A percentile compares a stretch with the other conserved stretches of the same genome.
Evolutionary conservation across 768 basidiomycete species (phyloP).

Genomic region (Pisolithus microcarpus): DNA sequence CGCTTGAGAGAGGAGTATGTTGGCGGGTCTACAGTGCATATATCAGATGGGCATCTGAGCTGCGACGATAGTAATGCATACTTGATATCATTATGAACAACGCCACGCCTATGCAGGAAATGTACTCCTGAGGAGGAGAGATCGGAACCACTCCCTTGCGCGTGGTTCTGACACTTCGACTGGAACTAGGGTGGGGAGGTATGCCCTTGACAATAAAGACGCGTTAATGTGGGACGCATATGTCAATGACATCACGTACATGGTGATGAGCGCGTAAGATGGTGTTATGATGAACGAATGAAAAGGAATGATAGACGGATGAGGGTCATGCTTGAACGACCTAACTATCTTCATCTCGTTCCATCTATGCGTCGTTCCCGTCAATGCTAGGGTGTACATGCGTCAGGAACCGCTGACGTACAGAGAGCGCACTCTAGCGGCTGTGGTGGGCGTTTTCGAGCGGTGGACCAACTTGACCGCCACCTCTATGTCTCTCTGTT

Average conservation of each 20-base stretch:
- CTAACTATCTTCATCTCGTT: slow-evolving; percentile 97
- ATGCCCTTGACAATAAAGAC: slow-evolving; percentile 51
- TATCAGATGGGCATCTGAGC: neutral
- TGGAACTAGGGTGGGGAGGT: slow-evolving; percentile 77
- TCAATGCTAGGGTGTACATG: neutral
- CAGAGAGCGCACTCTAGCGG: slow-evolving; percentile 84
- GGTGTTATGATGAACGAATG: slow-evolving; percentile 92
- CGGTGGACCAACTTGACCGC: slow-evolving; percentile 94
- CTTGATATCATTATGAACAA: slow-evolving; percentile 95
- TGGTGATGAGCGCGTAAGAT: slow-evolving; percentile 85
- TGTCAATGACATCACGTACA: slow-evolving; percentile 45
- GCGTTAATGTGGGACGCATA: slow-evolving; percentile 7
- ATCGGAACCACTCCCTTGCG: slow-evolving; percentile 77
- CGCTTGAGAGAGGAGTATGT: slow-evolving; percentile 76
- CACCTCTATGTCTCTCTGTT: slow-evolving; percentile 47
- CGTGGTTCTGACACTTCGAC: slow-evolving; percentile 78
- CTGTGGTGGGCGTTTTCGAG: slow-evolving; percentile 71
- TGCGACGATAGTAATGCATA: slow-evolving; percentile 32
- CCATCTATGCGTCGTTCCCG: slow-evolving; percentile 50
- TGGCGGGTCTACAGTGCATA: slow-evolving; percentile 60
- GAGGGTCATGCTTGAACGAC: slow-evolving; percentile 73
- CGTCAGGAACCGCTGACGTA: slow-evolving; percentile 32
- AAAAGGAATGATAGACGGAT: slow-evolving; percentile 90
- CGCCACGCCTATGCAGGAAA: slow-evolving; percentile 76
- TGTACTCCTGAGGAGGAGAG: slow-evolving; percentile 75